These are phyloP conservation scores for Colletotrichum eremochloae DNA, from an alignment of 2,329 filamentous ascomycete species.

Conservation along the genomic window DNA sequence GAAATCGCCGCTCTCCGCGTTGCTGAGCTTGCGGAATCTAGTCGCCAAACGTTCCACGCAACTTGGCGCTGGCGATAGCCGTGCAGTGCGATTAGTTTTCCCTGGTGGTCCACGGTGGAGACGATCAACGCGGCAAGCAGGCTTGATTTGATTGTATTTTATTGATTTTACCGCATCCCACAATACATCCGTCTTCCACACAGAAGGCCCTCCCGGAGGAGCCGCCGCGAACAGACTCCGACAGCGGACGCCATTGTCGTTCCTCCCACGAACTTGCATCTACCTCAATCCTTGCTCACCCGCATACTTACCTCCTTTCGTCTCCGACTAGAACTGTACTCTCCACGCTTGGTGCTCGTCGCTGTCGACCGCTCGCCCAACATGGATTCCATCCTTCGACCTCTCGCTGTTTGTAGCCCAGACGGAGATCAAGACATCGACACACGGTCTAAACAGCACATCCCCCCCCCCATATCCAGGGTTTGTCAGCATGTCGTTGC, in stretches of 20 bases:
- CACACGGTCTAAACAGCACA: not conserved
- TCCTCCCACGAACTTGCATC: conserved; percentile 12
- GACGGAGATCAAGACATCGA: not conserved
- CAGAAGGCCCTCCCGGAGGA: conserved; percentile 14
- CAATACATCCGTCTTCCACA: conserved; percentile 3
- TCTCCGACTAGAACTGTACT: not conserved
- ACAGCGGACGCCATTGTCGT: not conserved
- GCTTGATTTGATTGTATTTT: not conserved
- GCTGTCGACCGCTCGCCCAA: not conserved
- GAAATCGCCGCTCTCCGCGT: not conserved
- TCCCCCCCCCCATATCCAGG: not conserved
- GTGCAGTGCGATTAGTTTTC: conserved; percentile 17
- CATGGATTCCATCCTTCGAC: not conserved
- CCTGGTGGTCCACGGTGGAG: not conserved
- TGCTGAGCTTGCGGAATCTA: not conserved
- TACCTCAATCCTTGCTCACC: not conserved
- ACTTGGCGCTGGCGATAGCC: not conserved
- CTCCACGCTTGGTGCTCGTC: not conserved
- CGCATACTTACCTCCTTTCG: not conserved
- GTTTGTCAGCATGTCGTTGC: not conserved
- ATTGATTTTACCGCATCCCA: conserved; percentile 11
- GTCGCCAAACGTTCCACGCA: not conserved
- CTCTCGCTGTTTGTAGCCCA: not conserved
- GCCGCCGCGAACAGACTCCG: conserved; percentile 31
- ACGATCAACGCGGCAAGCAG: conserved; percentile 34